A percentile compares a stretch with the other conserved stretches of the same genome.
Evolutionary conservation across 257 asterid genomes (phyloP).

Genomic region (Phtheirospermum japonicum): DNA sequence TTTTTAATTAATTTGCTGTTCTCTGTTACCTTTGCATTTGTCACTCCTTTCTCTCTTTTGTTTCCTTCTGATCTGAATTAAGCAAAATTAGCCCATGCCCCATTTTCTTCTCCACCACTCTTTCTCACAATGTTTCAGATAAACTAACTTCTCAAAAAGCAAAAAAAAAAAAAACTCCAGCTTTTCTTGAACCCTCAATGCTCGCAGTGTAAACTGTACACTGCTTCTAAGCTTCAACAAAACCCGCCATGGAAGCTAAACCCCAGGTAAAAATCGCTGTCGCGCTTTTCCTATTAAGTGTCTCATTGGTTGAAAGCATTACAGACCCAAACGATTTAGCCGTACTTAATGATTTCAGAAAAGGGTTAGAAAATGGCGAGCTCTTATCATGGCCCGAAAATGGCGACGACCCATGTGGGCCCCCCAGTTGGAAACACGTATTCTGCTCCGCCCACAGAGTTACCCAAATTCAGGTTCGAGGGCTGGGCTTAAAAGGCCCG

Average conservation of each 20-base stretch:
- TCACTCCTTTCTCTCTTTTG: constrained; percentile 43
- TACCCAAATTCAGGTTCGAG: constrained; percentile 79
- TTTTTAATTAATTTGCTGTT: constrained; percentile 20
- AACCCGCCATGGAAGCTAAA: constrained; percentile 43
- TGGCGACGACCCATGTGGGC: constrained; percentile 72
- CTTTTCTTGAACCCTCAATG: constrained; percentile 37
- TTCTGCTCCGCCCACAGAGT: constrained; percentile 55
- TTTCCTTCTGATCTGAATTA: constrained; percentile 26
- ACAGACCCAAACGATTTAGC: constrained; percentile 75
- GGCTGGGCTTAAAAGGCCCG: constrained; percentile 71
- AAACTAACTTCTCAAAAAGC: neutral
- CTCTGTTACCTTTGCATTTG: constrained; percentile 28
- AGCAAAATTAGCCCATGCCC: constrained; percentile 27
- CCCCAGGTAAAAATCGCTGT: constrained; percentile 27
- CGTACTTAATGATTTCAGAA: constrained; percentile 50
- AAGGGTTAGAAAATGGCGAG: constrained; percentile 67
- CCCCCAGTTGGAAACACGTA: constrained; percentile 74
- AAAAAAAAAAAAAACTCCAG: neutral
- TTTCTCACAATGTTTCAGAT: constrained; percentile 5
- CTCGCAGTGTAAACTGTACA: constrained; percentile 4
- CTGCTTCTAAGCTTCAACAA: constrained; percentile 28
- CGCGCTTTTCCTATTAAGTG: constrained; percentile 31
- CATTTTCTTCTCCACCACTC: constrained; percentile 29
- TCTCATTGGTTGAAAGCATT: constrained; percentile 34
- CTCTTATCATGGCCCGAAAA: constrained; percentile 67